A percentile compares a stretch with the other conserved stretches of the same genome.
phyloP scores from a whole-genome alignment of 441 rosid genomes.

The Corymbia calophylla region DNA sequence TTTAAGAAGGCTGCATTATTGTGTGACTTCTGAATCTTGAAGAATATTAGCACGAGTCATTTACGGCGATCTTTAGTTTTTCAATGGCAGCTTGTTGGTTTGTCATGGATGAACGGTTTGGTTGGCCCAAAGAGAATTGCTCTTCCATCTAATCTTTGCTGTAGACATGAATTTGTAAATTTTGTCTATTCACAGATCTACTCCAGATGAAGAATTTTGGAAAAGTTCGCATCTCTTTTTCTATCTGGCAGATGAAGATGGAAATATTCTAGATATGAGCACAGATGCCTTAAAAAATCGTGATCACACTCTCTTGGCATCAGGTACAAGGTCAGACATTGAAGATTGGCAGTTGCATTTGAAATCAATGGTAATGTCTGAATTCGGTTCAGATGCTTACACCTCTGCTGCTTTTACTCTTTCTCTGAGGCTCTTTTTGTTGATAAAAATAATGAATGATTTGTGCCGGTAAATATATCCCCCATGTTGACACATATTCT shows the following conservation, averaged over 20 bases:
- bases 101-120: background rate
- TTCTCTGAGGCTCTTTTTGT: background rate
- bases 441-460: background rate
- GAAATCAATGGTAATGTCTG: conserved; percentile 48
- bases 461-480: background rate
- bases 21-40: background rate
- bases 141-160: background rate
- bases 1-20: background rate
- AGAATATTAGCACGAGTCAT: background rate
- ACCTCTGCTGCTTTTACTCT: background rate
- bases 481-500: background rate
- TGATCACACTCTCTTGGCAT: conserved; percentile 64
- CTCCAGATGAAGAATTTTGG: conserved; percentile 38
- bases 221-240: conserved; percentile 74
- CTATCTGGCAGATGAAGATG: conserved; percentile 92
- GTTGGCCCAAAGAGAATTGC: background rate
- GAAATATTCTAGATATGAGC: conserved; percentile 52
- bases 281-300: conserved; percentile 26
- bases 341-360: conserved; percentile 94
- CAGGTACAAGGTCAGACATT: conserved; percentile 68
- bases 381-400: background rate
- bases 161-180: background rate
- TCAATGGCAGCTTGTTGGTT: background rate
- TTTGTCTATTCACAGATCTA: conserved; percentile 24
- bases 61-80: background rate